These are phyloP conservation scores for Pulicaria dysenterica DNA, from an alignment of 129 eudicot species.

Conservation along the genomic window DNA sequence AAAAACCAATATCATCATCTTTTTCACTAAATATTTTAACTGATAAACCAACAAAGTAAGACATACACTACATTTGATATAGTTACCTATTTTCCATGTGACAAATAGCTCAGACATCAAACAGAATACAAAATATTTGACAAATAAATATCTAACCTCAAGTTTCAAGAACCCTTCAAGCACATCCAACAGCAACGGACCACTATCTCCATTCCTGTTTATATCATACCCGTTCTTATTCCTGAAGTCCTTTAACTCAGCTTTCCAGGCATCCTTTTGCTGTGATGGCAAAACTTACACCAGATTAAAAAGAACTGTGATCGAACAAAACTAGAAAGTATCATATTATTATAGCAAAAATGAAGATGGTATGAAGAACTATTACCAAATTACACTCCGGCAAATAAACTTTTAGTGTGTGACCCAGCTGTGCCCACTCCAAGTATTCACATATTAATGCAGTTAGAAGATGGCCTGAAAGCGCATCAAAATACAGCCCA, in stretches of 20 bases:
- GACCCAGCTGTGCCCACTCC: slow-evolving; percentile 95
- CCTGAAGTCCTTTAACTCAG: slow-evolving; percentile 90
- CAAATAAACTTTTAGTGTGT: slow-evolving; percentile 85
- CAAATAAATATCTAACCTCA: slow-evolving; percentile 53
- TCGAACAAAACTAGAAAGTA: neutral
- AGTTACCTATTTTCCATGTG: neutral
- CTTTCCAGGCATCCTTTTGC: slow-evolving; percentile 95
- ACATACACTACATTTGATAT: neutral
- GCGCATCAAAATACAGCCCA: slow-evolving; percentile 24
- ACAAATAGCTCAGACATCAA: neutral
- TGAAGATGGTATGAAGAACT: neutral
- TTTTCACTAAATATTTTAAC: too few relatives aligned
- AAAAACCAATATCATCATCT: too few relatives aligned
- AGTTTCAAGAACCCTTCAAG: slow-evolving; percentile 96
- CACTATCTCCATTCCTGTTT: slow-evolving; percentile 91
- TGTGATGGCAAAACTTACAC: slow-evolving; percentile 41
- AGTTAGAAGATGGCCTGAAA: slow-evolving; percentile 82
- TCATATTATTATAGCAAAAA: neutral
- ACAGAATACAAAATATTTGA: neutral
- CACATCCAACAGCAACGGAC: slow-evolving; percentile 91
- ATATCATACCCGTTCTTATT: slow-evolving; percentile 83
- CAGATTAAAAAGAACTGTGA: neutral
- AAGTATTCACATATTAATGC: slow-evolving; percentile 91
- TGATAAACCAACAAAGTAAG: neutral
- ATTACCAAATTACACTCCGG: slow-evolving; percentile 96